Evolutionary conservation across 352 stramenopile species (phyloP).

Genomic region (Globisporangium radiosum): DNA sequence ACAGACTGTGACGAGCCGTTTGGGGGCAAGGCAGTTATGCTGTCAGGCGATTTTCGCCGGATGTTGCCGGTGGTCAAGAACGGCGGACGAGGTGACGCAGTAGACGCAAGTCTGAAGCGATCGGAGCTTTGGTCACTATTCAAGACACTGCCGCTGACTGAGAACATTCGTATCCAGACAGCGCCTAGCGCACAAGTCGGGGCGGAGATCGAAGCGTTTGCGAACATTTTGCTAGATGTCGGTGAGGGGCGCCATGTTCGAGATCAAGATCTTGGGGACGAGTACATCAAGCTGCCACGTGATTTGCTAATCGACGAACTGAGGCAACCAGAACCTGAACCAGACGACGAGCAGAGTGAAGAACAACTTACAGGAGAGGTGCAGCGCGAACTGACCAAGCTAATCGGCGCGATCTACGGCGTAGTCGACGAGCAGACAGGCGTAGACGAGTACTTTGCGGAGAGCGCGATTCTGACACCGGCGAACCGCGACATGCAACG

Average conservation of each 20-base stretch:
- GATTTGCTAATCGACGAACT: conserved; percentile 98
- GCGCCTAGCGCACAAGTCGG: background rate
- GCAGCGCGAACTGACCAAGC: conserved; percentile 34
- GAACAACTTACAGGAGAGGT: conserved; percentile 23
- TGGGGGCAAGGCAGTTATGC: conserved; percentile 18
- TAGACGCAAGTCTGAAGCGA: conserved; percentile 15
- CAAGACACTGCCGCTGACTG: background rate
- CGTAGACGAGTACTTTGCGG: conserved; percentile 78
- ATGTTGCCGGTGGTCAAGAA: conserved; percentile 16
- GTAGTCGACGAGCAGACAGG: conserved; percentile 82
- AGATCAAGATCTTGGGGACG: background rate
- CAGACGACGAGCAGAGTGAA: conserved; percentile 92
- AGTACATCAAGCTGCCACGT: conserved; percentile 45
- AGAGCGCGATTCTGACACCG: conserved; percentile 77
- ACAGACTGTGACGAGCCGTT: conserved; percentile 15
- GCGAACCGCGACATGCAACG: conserved; percentile 64
- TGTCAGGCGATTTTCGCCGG: conserved; percentile 22
- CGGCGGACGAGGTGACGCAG: conserved; percentile 1
- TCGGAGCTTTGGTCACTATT: conserved; percentile 6
- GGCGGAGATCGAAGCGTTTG: background rate
- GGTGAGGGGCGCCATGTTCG: background rate
- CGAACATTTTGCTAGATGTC: background rate
- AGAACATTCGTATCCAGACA: too few relatives aligned
- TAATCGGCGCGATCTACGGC: conserved; percentile 3
- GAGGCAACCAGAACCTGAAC: conserved; percentile 92